A percentile compares a stretch with the other conserved stretches of the same genome.
These are phyloP conservation scores for Paramecium biaurelia DNA, from an alignment of 73 alveolate species.

Conservation along the genomic window DNA sequence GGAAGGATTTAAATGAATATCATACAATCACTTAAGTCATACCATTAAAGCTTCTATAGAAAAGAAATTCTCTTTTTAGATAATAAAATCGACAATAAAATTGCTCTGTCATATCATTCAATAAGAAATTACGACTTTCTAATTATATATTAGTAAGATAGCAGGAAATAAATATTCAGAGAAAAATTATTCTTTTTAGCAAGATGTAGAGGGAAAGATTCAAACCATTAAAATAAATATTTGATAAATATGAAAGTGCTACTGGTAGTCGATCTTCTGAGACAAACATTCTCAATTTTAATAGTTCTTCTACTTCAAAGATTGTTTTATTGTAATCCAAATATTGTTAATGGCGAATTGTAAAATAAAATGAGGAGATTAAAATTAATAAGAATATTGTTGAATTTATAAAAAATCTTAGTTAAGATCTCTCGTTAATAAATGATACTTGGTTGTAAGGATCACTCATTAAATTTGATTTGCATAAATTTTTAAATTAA, in stretches of 20 bases:
- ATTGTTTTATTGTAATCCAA: not conserved
- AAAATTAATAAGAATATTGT: not conserved
- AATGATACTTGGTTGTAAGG: conserved; percentile 12
- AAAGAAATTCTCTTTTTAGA: not conserved
- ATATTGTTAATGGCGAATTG: not conserved
- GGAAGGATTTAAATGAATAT: conserved; percentile 43
- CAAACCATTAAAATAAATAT: not conserved
- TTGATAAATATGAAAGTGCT: not conserved
- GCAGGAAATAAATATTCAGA: not conserved
- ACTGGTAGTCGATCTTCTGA: not conserved
- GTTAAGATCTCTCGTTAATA: not conserved
- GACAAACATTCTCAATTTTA: not conserved
- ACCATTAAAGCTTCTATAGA: not conserved
- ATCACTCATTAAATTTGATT: conserved; percentile 16
- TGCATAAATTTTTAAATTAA: not conserved
- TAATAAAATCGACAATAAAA: not conserved
- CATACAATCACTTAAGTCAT: not conserved
- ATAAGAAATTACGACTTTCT: not conserved
- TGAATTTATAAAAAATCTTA: not conserved
- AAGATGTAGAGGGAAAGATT: not conserved
- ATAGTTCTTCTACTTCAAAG: not conserved
- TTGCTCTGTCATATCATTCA: not conserved
- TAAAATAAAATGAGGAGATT: not conserved
- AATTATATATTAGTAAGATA: not conserved
- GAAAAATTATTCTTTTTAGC: not conserved